A percentile compares a stretch with the other conserved stretches of the same genome.
Conservation (phyloP, 2,329 filamentous ascomycete species). For the Penicillium brevicompactum region DNA sequence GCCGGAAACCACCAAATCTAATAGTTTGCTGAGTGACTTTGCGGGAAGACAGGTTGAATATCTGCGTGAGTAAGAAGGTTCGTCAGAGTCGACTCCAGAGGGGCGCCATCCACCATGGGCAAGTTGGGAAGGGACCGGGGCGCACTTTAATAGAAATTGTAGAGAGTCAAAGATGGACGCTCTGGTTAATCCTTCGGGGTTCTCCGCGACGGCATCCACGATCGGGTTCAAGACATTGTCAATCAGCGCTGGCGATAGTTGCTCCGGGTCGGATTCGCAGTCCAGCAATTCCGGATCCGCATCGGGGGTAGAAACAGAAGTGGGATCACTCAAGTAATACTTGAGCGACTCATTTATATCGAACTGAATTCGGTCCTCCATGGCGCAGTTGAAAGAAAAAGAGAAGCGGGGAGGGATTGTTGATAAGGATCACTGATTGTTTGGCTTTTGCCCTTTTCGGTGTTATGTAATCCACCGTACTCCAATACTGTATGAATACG, state of each 20-base stretch:
- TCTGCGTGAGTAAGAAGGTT: constrained; percentile 69
- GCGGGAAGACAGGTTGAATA: constrained; percentile 77
- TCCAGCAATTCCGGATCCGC: constrained; percentile 81
- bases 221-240: constrained; percentile 89
- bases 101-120: constrained; percentile 32
- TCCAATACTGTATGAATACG: background rate
- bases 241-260: constrained; percentile 74
- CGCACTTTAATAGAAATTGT: constrained; percentile 96
- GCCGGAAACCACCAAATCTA: constrained; percentile 86
- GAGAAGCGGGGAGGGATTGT: constrained; percentile 21
- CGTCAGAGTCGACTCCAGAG: constrained; percentile 57
- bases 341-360: constrained; percentile 97
- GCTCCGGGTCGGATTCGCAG: constrained; percentile 88
- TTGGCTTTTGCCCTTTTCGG: constrained; percentile 32
- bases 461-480: constrained; percentile 3
- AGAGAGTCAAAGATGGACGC: constrained; percentile 84
- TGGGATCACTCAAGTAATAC: constrained; percentile 92
- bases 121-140: constrained; percentile 54
- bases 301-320: constrained; percentile 79
- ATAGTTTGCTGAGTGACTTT: constrained; percentile 84
- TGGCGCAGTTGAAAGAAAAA: constrained; percentile 50
- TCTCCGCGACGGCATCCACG: constrained; percentile 87
- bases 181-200: constrained; percentile 81
- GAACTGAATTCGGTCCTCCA: constrained; percentile 72
- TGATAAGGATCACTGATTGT: constrained; percentile 23